A percentile compares a stretch with the other conserved stretches of the same genome.
Evolutionary conservation across 73 alveolate genomes (phyloP).

Genomic region (Paramecium sonneborni): DNA sequence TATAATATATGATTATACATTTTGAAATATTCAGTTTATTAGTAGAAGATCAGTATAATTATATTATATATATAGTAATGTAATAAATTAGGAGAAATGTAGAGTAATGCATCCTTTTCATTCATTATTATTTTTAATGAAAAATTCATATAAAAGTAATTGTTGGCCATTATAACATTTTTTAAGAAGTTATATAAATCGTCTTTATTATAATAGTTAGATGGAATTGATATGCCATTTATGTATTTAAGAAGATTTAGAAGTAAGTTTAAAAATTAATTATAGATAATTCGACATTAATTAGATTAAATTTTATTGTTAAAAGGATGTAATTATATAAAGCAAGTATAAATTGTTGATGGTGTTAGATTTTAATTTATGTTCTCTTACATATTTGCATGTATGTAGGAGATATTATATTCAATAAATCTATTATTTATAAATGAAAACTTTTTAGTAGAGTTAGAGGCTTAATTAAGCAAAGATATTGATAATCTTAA

Average conservation of each 20-base stretch:
- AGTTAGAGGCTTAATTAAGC: neutral
- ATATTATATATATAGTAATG: neutral
- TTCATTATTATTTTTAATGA: neutral
- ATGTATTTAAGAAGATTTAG: neutral
- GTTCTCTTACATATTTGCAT: conserved; percentile 14
- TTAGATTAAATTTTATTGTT: neutral
- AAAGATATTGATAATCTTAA: neutral
- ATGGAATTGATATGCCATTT: neutral
- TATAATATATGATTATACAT: neutral
- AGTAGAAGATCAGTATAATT: neutral
- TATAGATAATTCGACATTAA: neutral
- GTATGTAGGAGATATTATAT: neutral
- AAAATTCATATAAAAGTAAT: neutral
- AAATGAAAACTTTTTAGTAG: neutral
- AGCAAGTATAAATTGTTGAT: neutral
- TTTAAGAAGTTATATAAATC: conserved; percentile 7
- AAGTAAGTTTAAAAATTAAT: neutral
- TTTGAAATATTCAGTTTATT: conserved; percentile 21
- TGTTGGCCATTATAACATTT: conserved; percentile 40
- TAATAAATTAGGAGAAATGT: neutral
- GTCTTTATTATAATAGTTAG: conserved; percentile 1
- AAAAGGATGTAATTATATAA: neutral
- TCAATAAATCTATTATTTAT: neutral
- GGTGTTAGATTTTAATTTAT: conserved; percentile 14
- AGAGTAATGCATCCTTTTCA: neutral